Conservation (phyloP, 768 basidiomycete species). For the Tricholoma sp. region DNA sequence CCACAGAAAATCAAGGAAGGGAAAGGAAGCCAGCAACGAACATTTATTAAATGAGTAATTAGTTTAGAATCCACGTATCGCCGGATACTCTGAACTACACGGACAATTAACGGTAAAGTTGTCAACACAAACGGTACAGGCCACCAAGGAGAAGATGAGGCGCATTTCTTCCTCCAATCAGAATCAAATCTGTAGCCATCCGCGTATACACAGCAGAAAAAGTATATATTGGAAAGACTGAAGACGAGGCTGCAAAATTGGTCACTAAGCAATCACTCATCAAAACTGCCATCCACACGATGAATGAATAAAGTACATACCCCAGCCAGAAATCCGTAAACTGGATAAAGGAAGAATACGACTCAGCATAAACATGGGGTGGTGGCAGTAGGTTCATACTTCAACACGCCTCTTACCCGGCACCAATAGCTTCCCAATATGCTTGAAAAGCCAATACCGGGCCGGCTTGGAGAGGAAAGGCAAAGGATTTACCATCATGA, state of each 20-base stretch:
- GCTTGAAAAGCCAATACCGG: conserved; percentile 78
- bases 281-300: background rate
- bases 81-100: conserved; percentile 80
- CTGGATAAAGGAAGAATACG: conserved; percentile 24
- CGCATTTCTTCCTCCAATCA: conserved; percentile 42
- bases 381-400: conserved; percentile 33
- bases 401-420: conserved; percentile 74
- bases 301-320: conserved; percentile 32
- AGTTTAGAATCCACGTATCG: conserved; percentile 79
- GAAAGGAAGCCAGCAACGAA: conserved; percentile 21
- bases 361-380: too few species aligned
- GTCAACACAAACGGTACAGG: conserved; percentile 53
- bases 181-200: conserved; percentile 38
- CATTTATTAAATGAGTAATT: conserved; percentile 83
- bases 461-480: conserved; percentile 58
- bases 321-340: conserved; percentile 91
- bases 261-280: conserved; percentile 43
- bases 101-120: conserved; percentile 64
- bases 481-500: conserved; percentile 72
- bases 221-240: conserved; percentile 66
- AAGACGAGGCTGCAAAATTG: conserved; percentile 80
- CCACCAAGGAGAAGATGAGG: conserved; percentile 49
- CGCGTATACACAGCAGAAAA: conserved; percentile 70
- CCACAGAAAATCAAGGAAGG: background rate
- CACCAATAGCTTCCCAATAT: conserved; percentile 53